Evolutionary conservation across 805 yeast species (phyloP).

Genomic region (Myxozyma melibiosi): DNA sequence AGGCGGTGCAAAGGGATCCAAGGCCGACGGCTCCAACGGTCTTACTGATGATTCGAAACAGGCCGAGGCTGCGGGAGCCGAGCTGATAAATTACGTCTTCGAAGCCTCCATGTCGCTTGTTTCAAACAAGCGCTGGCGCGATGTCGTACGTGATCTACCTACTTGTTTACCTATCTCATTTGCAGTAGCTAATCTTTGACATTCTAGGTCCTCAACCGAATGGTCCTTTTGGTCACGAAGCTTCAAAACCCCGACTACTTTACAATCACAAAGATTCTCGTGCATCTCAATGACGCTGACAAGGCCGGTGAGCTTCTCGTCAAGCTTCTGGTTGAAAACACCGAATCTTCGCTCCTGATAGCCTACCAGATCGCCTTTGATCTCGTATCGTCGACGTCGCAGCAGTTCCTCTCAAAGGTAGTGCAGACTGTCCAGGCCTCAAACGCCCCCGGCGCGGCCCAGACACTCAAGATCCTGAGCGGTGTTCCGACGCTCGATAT

Average conservation of each 20-base stretch:
- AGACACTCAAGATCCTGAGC: conserved; percentile 69
- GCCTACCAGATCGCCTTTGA: conserved; percentile 96
- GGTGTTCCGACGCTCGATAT: conserved; percentile 95
- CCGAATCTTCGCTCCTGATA: conserved; percentile 53
- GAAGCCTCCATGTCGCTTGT: conserved; percentile 67
- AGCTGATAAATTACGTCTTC: conserved; percentile 71
- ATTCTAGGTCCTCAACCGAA: conserved; percentile 49
- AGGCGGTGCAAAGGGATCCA: conserved; percentile 18
- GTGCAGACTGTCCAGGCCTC: conserved; percentile 43
- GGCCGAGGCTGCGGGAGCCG: conserved; percentile 55
- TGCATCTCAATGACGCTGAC: conserved; percentile 76
- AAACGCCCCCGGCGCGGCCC: conserved; percentile 32
- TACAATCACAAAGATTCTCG: conserved; percentile 80
- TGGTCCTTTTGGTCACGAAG: conserved; percentile 62
- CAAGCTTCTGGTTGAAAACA: conserved; percentile 51
- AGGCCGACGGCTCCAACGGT: conserved; percentile 20
- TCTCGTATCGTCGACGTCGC: conserved; percentile 86
- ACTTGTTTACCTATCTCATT: not conserved
- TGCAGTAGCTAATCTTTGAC: not conserved
- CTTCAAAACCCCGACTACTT: conserved; percentile 76
- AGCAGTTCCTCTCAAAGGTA: conserved; percentile 69
- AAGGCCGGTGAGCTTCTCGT: conserved; percentile 72
- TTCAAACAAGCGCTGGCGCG: conserved; percentile 65
- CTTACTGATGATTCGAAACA: conserved; percentile 38
- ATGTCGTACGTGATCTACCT: conserved; percentile 44